These are phyloP conservation scores for Plasmodium berghei DNA, from an alignment of 169 alveolate species.

Conservation along the genomic window DNA sequence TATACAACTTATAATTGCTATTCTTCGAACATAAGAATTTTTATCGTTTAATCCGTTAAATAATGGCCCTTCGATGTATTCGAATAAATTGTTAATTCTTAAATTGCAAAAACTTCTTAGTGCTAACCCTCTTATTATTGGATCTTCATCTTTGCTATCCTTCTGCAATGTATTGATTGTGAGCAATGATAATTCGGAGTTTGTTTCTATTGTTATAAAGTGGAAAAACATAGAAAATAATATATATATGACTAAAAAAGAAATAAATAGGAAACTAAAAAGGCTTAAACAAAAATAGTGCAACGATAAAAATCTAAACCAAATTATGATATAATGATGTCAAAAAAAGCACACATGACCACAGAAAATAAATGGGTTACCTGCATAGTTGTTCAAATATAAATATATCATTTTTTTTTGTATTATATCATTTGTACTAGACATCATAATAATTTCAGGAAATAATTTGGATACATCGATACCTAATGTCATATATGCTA, in stretches of 20 bases:
- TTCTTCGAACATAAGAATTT: conserved; percentile 96
- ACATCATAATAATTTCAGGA: conserved; percentile 97
- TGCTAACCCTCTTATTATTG: conserved; percentile 98
- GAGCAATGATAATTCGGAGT: conserved; percentile 96
- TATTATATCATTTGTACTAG: conserved; percentile 97
- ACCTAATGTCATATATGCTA: conserved; percentile 93
- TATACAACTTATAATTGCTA: conserved; percentile 95
- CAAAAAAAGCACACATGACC: neutral
- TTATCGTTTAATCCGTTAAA: conserved; percentile 92
- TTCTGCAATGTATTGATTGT: conserved; percentile 97
- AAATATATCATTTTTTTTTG: conserved; percentile 98
- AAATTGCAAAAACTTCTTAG: conserved; percentile 95
- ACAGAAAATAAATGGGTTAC: conserved; percentile 12
- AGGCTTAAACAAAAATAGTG: neutral
- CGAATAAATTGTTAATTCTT: conserved; percentile 86
- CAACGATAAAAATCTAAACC: no score
- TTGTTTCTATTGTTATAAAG: conserved; percentile 89
- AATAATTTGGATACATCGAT: conserved; percentile 97
- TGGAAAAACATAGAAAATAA: neutral
- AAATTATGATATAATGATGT: no score
- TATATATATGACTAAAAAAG: neutral
- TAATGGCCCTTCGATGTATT: conserved; percentile 73
- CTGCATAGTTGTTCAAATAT: conserved; percentile 95
- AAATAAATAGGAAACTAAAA: neutral
- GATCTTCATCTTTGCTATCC: conserved; percentile 96